Base-by-base conservation (phyloP, 1,139 yeast genomes). In the Kurtzmaniella quercitrusa region DNA sequence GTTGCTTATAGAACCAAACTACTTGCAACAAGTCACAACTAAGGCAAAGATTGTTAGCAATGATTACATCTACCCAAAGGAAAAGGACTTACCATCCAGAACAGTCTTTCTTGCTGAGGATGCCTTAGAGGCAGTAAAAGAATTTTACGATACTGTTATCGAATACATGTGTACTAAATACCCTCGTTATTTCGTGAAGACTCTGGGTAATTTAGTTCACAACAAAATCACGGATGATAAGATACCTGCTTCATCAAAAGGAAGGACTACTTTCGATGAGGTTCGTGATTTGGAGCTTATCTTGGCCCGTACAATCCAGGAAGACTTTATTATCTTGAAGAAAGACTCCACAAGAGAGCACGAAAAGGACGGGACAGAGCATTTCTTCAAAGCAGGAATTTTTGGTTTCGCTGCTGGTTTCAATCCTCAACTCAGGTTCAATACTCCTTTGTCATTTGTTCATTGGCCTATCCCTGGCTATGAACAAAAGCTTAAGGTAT, bases 321-420 rank as follows among this genome's bases (percentile, higher is more conserved):
- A 85, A 51, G 95, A 85, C 54, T 74, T 83, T 49, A 64, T 84
- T 42, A 61, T 85, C 7, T 54, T 85, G 48, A 57, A 77, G 47
- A 77, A 74, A 45, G 84, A 82, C 52, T 70, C 71, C 1, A 38
- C 52, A 1, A 53, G 61, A 32, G 61, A 60, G 9, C 54, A 63
- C 12, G 68, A 64, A 33, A 71, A 68, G 12, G 74, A 72, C 36
- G 73, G 74, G 0, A 67, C 70, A 9, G 87, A 84, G 58, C 84
- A 83, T 57, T 71, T 71, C 45, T 70, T 83, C 54, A 74, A 84
- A 47, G 85, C 78, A 0, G 88, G 87, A 0, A 66, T 79, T 0
- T 76, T 83, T 55, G 81, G 81, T 2, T 84, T 83, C 63, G 89
- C 94, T 0, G 82, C 86, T 2, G 94, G 93, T 0, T 86, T 86